Evolutionary conservation across 495 filamentous ascomycete species (phyloP).

Genomic region (Penicillium canescens): DNA sequence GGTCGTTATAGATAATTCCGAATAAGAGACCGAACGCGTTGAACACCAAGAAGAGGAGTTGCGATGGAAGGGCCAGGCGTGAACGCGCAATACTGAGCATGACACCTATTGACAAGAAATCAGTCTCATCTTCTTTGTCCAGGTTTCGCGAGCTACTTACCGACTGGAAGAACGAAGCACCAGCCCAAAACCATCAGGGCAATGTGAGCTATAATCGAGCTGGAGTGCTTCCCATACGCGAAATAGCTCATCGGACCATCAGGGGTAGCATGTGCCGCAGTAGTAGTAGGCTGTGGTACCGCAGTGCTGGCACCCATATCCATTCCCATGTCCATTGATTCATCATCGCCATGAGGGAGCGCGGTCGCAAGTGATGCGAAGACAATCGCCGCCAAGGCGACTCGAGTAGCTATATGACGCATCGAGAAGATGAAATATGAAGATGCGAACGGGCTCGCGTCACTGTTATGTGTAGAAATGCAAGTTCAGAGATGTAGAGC

Average conservation of each 20-base stretch:
- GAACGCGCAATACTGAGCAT: conserved; percentile 86
- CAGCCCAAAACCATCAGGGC: conserved; percentile 76
- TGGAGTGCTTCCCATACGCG: conserved; percentile 61
- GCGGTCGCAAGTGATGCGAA: conserved; percentile 36
- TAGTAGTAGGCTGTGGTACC: conserved; percentile 33
- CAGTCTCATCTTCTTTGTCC: background rate
- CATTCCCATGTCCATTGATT: conserved; percentile 37
- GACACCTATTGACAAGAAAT: conserved; percentile 53
- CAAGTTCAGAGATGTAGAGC: conserved; percentile 6
- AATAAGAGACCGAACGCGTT: conserved; percentile 73
- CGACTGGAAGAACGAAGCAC: conserved; percentile 80
- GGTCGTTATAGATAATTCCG: conserved; percentile 74
- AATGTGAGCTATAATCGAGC: conserved; percentile 76
- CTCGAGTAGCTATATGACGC: conserved; percentile 25
- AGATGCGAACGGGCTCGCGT: background rate
- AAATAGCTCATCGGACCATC: conserved; percentile 69
- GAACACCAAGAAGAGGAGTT: conserved; percentile 71
- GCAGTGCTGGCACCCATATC: conserved; percentile 18
- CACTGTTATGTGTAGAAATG: conserved; percentile 1
- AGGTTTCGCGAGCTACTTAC: conserved; percentile 48
- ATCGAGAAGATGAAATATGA: conserved; percentile 11
- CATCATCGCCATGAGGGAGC: conserved; percentile 38
- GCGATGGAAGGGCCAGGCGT: conserved; percentile 66
- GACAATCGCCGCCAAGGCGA: conserved; percentile 33
- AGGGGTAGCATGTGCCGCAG: background rate